Evolutionary conservation across 164 flowering plant species (phyloP), one percentile per base, ranked within the genome.

Genomic region (Vitis amurensis): DNA sequence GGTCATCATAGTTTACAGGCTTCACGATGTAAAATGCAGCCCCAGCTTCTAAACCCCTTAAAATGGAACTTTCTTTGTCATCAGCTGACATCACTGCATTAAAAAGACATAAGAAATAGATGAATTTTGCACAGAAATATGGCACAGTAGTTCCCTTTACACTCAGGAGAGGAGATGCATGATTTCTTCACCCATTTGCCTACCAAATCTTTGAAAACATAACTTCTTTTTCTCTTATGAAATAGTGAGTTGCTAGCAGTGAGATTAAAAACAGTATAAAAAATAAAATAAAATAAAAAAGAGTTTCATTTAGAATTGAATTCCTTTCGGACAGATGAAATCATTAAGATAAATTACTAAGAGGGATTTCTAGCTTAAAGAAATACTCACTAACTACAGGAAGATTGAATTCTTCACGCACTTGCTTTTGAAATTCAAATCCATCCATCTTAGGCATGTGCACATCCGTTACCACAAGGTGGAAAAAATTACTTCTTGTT

Each of bases 31-130:
- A 71, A 56, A 31, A 50, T n/a, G 23, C 17, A 19, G 37, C 73
- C 7, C 73, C 73, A 9, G 47, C 5, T 16, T 13, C 23, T 37
- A 71, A 14, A 16, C 19, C 12, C 55, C 44, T 31, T 13, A 62
- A 16, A n/a, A 62, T 59, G 29, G 30, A 11, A 14, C 51, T 53
- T 17, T 71, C 67, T 53, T 23, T 63, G 14, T 55, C 53, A 19
- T 71, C 73, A 5, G 61, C 56, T 3, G 73, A 71, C 49, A 71
- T 63, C 60, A 71, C 73, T 71, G 53, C n/a, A 52, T 51, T 2
- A 48, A 44, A 29, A 50, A 19, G 44, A 37, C 44, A 31, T 31
- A 37, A 3, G 6, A 2, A 37, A 37, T 37, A 37, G 44, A 37
- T 37, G 7, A 4, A 37, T 37, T 37, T 37, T 37, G 44, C 44